Conservation (phyloP, 202 grass and related monocot genomes). For the Bolboschoenoplectus hybrid region DNA sequence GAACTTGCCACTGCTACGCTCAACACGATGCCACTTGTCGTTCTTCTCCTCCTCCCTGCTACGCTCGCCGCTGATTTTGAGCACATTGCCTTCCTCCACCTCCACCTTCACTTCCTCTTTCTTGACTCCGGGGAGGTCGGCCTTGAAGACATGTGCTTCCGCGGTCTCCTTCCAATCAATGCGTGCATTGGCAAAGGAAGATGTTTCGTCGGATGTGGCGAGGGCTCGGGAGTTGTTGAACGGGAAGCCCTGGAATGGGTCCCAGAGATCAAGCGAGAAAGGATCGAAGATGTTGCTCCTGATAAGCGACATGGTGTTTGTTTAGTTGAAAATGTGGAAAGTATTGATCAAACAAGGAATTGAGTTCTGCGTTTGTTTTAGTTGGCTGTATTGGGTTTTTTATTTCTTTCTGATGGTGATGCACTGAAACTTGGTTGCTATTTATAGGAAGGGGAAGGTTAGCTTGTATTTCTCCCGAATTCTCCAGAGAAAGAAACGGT, state of each 20-base stretch:
- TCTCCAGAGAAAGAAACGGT: background rate
- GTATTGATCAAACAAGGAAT: no score
- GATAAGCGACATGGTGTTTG: constrained; percentile 13
- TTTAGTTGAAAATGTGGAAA: background rate
- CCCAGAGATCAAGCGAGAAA: constrained; percentile 29
- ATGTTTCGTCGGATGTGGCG: no score
- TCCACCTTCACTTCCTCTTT: constrained; percentile 61
- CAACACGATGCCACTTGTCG: constrained; percentile 61
- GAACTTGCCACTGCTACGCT: constrained; percentile 54
- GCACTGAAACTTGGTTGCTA: background rate
- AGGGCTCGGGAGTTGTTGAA: background rate
- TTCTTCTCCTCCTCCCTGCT: constrained; percentile 45
- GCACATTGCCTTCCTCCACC: constrained; percentile 61
- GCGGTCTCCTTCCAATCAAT: constrained; percentile 84
- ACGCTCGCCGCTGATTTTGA: constrained; percentile 63
- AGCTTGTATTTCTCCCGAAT: background rate
- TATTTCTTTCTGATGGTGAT: background rate
- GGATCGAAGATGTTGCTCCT: constrained; percentile 36
- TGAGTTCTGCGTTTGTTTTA: background rate
- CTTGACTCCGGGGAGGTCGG: constrained; percentile 59
- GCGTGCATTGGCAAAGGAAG: constrained; percentile 44
- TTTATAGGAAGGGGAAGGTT: background rate
- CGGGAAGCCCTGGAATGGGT: constrained; percentile 15
- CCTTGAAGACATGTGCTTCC: constrained; percentile 67
- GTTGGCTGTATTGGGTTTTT: background rate